A percentile compares a stretch with the other conserved stretches of the same genome.
phyloP scores from a whole-genome alignment of 2,329 filamentous ascomycete genomes.

The Cladophialophora carrionii region DNA sequence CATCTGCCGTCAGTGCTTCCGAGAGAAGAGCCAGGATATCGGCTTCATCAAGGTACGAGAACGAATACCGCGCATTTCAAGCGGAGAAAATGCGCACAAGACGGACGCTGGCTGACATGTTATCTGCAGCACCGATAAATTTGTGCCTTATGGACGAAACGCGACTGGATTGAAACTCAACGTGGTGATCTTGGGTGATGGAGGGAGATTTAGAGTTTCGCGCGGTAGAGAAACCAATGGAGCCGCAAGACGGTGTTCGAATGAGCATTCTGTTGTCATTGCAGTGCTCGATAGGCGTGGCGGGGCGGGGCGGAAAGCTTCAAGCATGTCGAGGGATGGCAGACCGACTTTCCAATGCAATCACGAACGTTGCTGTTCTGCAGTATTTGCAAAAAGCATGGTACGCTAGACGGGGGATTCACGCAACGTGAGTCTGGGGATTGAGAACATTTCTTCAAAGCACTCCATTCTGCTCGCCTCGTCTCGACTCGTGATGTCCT shows the following conservation, averaged over 20 bases:
- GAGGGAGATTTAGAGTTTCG: neutral
- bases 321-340: neutral
- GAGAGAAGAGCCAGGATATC: conserved; percentile 69
- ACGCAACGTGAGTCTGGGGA: neutral
- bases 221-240: neutral
- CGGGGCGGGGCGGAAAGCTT: neutral
- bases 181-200: conserved; percentile 3
- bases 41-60: conserved; percentile 70
- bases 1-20: conserved; percentile 73
- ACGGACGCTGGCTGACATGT: neutral
- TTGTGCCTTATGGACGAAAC: neutral
- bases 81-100: neutral
- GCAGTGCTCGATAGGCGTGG: neutral
- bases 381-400: neutral
- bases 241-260: neutral
- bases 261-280: neutral
- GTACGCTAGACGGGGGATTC: neutral
- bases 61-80: conserved; percentile 29
- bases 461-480: neutral
- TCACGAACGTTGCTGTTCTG: neutral
- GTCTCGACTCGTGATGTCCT: neutral
- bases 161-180: neutral
- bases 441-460: neutral
- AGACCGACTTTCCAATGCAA: neutral
- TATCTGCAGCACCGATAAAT: conserved; percentile 28